phyloP scores from a whole-genome alignment of 257 asterid genomes.

The Linderniella brevidens region DNA sequence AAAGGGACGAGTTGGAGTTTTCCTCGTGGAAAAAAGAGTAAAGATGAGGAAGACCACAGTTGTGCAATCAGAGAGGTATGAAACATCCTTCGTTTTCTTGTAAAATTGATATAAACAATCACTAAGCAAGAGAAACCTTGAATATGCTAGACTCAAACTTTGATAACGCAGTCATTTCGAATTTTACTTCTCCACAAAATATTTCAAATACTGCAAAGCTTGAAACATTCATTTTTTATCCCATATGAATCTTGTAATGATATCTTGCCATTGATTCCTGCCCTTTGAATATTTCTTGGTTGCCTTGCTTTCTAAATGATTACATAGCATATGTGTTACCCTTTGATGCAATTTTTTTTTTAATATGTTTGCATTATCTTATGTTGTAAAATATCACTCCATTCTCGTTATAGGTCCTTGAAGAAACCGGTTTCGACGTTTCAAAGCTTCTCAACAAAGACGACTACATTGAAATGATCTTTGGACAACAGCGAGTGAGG shows the following conservation, averaged over 20 bases:
- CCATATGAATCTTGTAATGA: no score
- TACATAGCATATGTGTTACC: no score
- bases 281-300: background rate
- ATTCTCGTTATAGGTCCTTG: slow-evolving; percentile 36
- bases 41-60: slow-evolving; percentile 71
- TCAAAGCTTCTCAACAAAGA: slow-evolving; percentile 53
- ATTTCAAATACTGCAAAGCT: no score
- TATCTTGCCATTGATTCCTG: no score
- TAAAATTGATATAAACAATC: background rate
- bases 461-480: slow-evolving; percentile 55
- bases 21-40: slow-evolving; percentile 80
- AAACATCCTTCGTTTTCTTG: background rate
- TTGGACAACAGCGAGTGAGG: slow-evolving; percentile 79
- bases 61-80: slow-evolving; percentile 79
- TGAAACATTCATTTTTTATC: no score
- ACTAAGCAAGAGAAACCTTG: background rate
- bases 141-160: background rate
- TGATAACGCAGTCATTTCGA: background rate
- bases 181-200: no score
- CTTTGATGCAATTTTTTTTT: background rate
- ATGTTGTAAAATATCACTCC: no score
- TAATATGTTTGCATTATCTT: background rate
- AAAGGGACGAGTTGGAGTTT: slow-evolving; percentile 87
- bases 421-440: slow-evolving; percentile 81
- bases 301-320: background rate